These are phyloP conservation scores for Monilinia laxa DNA, from an alignment of 2,329 filamentous ascomycete genomes.

Conservation along the genomic window DNA sequence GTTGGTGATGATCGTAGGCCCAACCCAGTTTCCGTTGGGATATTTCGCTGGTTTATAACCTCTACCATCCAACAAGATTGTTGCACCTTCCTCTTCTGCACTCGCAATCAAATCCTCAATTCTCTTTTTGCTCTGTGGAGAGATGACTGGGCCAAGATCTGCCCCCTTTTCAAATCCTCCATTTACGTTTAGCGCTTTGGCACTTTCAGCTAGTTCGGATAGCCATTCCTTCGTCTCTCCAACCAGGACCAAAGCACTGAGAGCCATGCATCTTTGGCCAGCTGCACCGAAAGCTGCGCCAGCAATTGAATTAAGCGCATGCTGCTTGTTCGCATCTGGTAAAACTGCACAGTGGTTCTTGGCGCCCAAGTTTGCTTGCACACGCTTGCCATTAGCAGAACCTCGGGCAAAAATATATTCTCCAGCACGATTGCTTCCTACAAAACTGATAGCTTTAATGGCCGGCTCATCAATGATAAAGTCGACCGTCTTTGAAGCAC, in stretches of 20 bases:
- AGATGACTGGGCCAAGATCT: conserved; percentile 81
- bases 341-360: conserved; percentile 87
- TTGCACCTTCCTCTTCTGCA: conserved; percentile 78
- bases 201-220: conserved; percentile 71
- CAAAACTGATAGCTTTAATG: conserved; percentile 85
- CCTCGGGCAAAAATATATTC: conserved; percentile 81
- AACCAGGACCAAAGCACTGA: conserved; percentile 79
- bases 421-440: conserved; percentile 83
- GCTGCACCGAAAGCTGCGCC: conserved; percentile 84
- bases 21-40: conserved; percentile 82
- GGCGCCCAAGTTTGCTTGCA: conserved; percentile 82
- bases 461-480: conserved; percentile 82
- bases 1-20: conserved; percentile 78
- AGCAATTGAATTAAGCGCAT: conserved; percentile 79
- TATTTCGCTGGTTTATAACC: conserved; percentile 75
- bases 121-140: conserved; percentile 72
- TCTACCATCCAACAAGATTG: conserved; percentile 77
- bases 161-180: conserved; percentile 79
- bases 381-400: conserved; percentile 82
- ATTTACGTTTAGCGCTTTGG: conserved; percentile 70
- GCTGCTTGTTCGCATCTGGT: conserved; percentile 87
- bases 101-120: conserved; percentile 75
- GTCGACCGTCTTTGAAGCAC: conserved; percentile 76
- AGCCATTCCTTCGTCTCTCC: conserved; percentile 85
- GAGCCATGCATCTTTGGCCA: conserved; percentile 83